Evolutionary conservation across 1,284 basidiomycete species (phyloP), one percentile per base, ranked within the genome.

Genomic region (Rhizopogon parksii): DNA sequence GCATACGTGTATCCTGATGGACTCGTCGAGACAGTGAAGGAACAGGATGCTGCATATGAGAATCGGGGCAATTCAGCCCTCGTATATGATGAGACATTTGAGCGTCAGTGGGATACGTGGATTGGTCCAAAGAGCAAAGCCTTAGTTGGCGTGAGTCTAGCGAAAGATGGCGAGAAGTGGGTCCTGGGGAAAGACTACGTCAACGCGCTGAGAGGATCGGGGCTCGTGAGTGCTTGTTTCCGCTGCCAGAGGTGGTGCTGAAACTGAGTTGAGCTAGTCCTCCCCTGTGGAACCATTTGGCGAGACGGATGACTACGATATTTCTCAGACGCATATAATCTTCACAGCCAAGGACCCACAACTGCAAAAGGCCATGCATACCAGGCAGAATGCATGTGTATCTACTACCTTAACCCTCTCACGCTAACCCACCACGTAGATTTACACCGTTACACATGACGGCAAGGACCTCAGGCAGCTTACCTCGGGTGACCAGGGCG

Each of bases 81-180:
- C 57, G 88, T 95, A 0, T 95, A 87, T 63, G 91, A 95, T 57
- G 71, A 77, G 45, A 76, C 79, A 1, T 91, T 80, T 62, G 83
- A 82, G 37, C 76, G 92, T 21, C 91, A 95, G 58, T 96, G 93
- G 93, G 92, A 95, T 68, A 84, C 80, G 4, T 95, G 91, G 91
- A 73, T 78, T 36, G 80, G 79, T 2, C 83, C 82, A 7, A 93
- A 91, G 62, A 77, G 76, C 50, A 69, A 79, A 21, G 79, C 82
- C 37, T 68, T 92, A 50, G 91, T 91, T 65, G 78, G 79, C 32
- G 80, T 85, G 40, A 65, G 69, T 46, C 68, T 94, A 12, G 63
- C 60, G 21, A 73, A 75, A 55, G 69, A 71, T 19, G 74, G 76
- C 47, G 71, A 68, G 35, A 74, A 74, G 49, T 88, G 82, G 78